Evolutionary conservation across 2,329 filamentous ascomycete species (phyloP), one percentile per base, ranked within the genome.

Genomic region (Immersiporthe knoxdaviesiana): DNA sequence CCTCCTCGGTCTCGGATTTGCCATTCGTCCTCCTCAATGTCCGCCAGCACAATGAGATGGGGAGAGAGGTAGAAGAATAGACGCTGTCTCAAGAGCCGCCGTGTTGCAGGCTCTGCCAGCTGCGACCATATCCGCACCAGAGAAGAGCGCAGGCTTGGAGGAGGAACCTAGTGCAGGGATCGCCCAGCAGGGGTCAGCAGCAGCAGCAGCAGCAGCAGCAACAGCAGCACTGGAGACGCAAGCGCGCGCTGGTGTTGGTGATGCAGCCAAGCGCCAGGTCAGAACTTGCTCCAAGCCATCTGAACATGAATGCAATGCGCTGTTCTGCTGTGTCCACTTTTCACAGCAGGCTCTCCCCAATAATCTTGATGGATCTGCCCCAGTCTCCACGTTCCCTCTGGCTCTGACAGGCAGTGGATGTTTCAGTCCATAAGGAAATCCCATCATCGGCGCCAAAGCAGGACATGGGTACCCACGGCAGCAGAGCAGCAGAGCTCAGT

Each of bases 41-140:
- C 59, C 30, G 4, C 58, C 59, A 27, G 44, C 14, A n/a, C 32
- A 24, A 41, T 30, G 30, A 32, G 39, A 16, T 18, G 32, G 32
- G 30, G 30, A 54, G 52, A 54, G 52, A 47, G 21, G 2, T 16
- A 21, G 6, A 21, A 4, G 21, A 41, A 60, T 66, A 67, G 67
- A 62, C 69, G 69, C 69, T 61, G 69, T 69, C 67, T 71, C 67
- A 67, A 69, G 67, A 71, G 69, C 69, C 69, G 69, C 69, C 67
- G 63, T 24, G 27, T 24, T 41, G 18, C 64, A 24, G 65, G 65
- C 35, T 63, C 39, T 18, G 47, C 21, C 30, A 59, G 54, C 54
- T 67, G 67, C 64, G 67, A 35, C 67, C 69, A 50, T n/a, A n/a
- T 62, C 59, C 60, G 67, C 66, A 39, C 44, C 35, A 68, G 44